Evolutionary conservation across 2,329 filamentous ascomycete genomes (phyloP), one percentile per base, ranked within the genome.

Genomic region (Fusarium nanum): DNA sequence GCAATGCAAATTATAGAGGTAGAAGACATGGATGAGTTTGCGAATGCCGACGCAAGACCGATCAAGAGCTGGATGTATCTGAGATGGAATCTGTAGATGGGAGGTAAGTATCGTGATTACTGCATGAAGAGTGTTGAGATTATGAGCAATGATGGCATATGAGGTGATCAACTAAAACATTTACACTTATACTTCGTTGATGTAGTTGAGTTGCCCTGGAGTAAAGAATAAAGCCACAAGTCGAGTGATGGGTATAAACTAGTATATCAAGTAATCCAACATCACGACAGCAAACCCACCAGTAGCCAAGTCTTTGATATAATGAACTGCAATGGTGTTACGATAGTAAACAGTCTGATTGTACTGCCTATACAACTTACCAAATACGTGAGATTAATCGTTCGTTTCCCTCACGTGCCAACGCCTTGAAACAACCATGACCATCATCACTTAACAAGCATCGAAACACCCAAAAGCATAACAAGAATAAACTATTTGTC

Each of bases 31-130:
- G 40, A 37, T 45, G 37, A 40, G 25, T 72, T 64, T 64, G 68
- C 56, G 72, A 74, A 74, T 73, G 62, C 72, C 72, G 72, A 74
- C 61, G 4, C 44, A 74, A 71, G 65, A 49, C 72, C 72, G 72
- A 74, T 48, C 55, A 42, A 41, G 54, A 57, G 44, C 28, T 53
- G 23, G 48, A 70, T 64, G 20, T 49, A 70, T 67, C 67, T 62
- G n/a, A 63, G 69, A 68, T 45, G 54, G 12, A 30, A 57, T 64
- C 56, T 63, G 37, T 47, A 66, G 47, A 60, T 66, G 41, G 12
- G 18, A 47, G 23, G 42, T 27, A 20, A 50, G 30, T 63, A 30
- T 56, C 37, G 59, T 48, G 61, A 45, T 57, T 27, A 16, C 27
- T 56, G 41, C 34, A 45, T 46, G 44, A 45, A 27, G 42, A 13